Evolutionary conservation across 202 grass and related monocot genomes (phyloP).

Genomic region (Setaria italica): DNA sequence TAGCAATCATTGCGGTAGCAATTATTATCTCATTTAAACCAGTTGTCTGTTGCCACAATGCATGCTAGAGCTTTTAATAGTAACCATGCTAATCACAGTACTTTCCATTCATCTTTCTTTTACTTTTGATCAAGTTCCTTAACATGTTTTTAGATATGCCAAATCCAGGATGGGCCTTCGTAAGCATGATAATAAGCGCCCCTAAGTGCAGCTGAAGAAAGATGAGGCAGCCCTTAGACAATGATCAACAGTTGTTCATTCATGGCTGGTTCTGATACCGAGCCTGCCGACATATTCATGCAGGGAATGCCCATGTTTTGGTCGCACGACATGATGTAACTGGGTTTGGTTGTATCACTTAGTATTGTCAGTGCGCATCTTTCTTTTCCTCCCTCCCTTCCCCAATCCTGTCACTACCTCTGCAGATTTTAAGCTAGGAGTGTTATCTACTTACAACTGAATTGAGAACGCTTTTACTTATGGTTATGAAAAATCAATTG

Average conservation of each 20-base stretch:
- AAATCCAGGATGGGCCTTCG: slow-evolving; percentile 95
- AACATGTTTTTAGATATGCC: slow-evolving; percentile 75
- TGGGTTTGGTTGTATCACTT: slow-evolving; percentile 6
- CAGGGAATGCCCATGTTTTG: slow-evolving; percentile 15
- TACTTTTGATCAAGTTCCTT: slow-evolving; percentile 36
- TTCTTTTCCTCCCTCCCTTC: neutral
- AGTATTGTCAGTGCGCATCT: neutral
- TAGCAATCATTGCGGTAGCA: neutral
- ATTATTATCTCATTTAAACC: neutral
- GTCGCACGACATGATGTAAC: slow-evolving; percentile 24
- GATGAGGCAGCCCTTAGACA: neutral
- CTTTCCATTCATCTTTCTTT: neutral
- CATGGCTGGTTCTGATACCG: neutral
- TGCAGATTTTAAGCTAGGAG: slow-evolving; percentile 15
- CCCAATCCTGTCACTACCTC: neutral
- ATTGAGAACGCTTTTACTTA: neutral
- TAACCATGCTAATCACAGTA: neutral
- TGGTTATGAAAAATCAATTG: slow-evolving; percentile 13
- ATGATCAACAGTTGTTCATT: neutral
- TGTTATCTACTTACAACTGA: neutral
- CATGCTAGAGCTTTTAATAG: neutral
- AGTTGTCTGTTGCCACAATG: neutral
- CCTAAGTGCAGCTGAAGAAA: slow-evolving; percentile 49
- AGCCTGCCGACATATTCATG: slow-evolving; percentile 23
- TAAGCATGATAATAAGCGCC: slow-evolving; percentile 58